phyloP scores from a whole-genome alignment of 257 asterid species.

The Echium plantagineum region DNA sequence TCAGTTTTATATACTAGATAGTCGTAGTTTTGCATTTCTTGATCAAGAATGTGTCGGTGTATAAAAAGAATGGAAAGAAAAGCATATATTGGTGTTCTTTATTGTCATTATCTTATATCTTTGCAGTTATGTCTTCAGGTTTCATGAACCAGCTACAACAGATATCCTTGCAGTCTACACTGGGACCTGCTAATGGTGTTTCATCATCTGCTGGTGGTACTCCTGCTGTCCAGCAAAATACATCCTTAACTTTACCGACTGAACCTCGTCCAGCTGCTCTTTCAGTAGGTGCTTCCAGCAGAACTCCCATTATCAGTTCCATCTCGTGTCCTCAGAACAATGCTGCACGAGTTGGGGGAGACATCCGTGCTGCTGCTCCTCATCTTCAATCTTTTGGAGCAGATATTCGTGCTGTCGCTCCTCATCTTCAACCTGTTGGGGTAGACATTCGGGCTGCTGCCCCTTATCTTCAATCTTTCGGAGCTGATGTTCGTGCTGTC shows the following conservation, averaged over 20 bases:
- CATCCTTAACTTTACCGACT: slow-evolving; percentile 17
- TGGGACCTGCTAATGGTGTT: slow-evolving; percentile 17
- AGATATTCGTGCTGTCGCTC: slow-evolving; percentile 29
- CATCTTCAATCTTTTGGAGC: neutral
- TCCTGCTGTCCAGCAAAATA: slow-evolving; percentile 18
- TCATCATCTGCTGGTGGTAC: slow-evolving; percentile 14
- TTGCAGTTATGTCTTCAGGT: slow-evolving; percentile 33
- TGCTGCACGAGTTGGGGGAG: slow-evolving; percentile 32
- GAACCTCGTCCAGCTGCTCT: slow-evolving; percentile 24
- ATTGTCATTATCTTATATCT: neutral
- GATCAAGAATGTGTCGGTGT: neutral
- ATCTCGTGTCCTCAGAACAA: slow-evolving; percentile 26
- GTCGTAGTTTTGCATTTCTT: neutral
- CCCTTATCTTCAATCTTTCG: slow-evolving; percentile 35
- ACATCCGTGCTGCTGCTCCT: slow-evolving; percentile 13
- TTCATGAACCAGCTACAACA: slow-evolving; percentile 34
- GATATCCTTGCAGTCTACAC: slow-evolving; percentile 18
- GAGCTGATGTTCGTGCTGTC: slow-evolving; percentile 29
- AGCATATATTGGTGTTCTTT: no score
- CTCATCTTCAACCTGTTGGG: slow-evolving; percentile 39
- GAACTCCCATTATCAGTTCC: slow-evolving; percentile 53
- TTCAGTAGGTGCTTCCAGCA: slow-evolving; percentile 25
- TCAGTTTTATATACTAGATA: neutral
- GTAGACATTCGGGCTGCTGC: slow-evolving; percentile 11
- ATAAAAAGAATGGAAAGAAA: no score